A percentile compares a stretch with the other conserved stretches of the same genome.
Evolutionary conservation across 2,329 filamentous ascomycete genomes (phyloP).

Genomic region (Xenosphaeropsis pyriputrescens): DNA sequence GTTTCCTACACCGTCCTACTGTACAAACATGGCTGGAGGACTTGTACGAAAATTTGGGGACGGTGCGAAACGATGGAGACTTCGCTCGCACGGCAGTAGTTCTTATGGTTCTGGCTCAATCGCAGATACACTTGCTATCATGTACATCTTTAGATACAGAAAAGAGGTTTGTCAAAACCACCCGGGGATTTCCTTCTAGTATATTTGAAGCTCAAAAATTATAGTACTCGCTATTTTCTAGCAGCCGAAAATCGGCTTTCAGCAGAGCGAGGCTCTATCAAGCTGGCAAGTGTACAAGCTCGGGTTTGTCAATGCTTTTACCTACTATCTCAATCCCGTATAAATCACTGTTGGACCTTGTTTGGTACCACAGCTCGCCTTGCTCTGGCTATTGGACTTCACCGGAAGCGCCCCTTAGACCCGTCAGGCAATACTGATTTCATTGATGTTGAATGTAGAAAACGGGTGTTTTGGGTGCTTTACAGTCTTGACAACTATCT

Average conservation of each 20-base stretch:
- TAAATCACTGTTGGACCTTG: constrained; percentile 20
- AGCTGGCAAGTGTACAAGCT: constrained; percentile 22
- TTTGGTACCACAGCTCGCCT: constrained; percentile 19
- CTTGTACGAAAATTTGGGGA: constrained; percentile 27
- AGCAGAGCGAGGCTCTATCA: constrained; percentile 18
- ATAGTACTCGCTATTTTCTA: constrained; percentile 12
- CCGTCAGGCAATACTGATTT: constrained; percentile 17
- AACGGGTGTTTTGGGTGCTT: constrained; percentile 48
- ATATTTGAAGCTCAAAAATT: constrained; percentile 3
- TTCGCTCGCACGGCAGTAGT: constrained; percentile 23
- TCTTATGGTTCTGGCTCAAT: constrained; percentile 35
- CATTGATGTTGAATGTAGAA: constrained; percentile 29
- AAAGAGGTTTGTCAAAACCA: constrained; percentile 4
- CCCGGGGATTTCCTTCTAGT: constrained; percentile 1
- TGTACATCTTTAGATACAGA: constrained; percentile 9
- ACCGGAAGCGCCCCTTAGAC: constrained; percentile 9
- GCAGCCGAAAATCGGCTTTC: constrained; percentile 16
- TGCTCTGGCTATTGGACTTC: constrained; percentile 19
- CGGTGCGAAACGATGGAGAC: constrained; percentile 24
- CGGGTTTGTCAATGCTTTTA: constrained; percentile 22
- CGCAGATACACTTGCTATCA: constrained; percentile 20
- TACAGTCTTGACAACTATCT: constrained; percentile 52
- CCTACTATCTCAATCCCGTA: constrained; percentile 17
- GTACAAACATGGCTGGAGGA: constrained; percentile 26
- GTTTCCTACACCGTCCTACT: constrained; percentile 26